Percentiles rank a stretch among this genome's conserved stretches.
Evolutionary conservation across 257 asterid genomes (phyloP).

Genomic region (Solanum gracilifrons): DNA sequence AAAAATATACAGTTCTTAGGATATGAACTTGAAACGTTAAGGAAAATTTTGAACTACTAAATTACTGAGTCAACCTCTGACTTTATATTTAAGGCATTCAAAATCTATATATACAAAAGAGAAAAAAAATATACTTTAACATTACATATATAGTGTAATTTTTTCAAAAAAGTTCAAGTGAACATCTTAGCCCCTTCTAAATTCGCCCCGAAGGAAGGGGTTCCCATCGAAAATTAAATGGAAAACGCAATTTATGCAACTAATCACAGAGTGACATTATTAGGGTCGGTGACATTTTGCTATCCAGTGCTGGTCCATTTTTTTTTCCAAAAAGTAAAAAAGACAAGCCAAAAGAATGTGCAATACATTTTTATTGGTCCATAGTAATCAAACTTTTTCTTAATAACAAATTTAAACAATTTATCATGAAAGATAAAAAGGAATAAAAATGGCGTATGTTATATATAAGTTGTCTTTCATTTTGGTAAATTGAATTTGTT

Average conservation of each 20-base stretch:
- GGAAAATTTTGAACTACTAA: no score
- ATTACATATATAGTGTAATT: no score
- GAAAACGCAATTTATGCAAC: neutral
- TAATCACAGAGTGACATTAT: neutral
- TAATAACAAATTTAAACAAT: neutral
- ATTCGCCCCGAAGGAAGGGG: neutral
- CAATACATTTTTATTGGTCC: neutral
- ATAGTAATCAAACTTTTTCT: neutral
- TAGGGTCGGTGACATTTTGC: constrained; percentile 26
- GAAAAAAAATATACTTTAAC: no score
- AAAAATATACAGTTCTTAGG: no score
- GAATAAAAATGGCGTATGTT: neutral
- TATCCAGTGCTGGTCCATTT: neutral
- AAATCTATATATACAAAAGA: no score
- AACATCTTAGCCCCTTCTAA: no score
- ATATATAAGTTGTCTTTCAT: neutral
- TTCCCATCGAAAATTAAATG: neutral
- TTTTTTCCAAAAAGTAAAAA: neutral
- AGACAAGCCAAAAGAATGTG: neutral
- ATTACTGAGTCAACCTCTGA: neutral
- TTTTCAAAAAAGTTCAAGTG: no score
- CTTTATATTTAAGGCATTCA: neutral
- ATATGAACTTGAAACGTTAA: no score
- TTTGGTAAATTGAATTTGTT: neutral
- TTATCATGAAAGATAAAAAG: neutral